Base-by-base conservation (phyloP, 2,329 filamentous ascomycete genomes). In the Eutypella sp. region DNA sequence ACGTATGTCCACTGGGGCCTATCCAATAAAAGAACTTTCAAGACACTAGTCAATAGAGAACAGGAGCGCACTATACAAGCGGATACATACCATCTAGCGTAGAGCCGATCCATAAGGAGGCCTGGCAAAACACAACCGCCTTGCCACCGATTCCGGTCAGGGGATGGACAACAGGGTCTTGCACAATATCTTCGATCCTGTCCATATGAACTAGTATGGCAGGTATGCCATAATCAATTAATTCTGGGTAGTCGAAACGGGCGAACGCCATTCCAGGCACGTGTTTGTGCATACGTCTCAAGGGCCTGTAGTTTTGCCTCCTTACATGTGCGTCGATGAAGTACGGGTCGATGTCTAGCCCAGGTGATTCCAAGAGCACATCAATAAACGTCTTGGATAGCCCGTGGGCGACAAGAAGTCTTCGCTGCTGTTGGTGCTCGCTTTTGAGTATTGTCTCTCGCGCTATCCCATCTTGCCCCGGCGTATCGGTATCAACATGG, bases 21-120 rank as follows among this genome's bases (percentile, higher is more conserved):
- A 40, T 68, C 62, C 13, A 69, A 33, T 15, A 67, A 54, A 13
- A 71, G 50, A 8, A 69, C 59, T 61, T 20, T 10, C 16, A 11
- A 2, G 13, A 18, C 25, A 10, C 43, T 11, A 42, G 29, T 23
- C 16, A 34, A 4, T 3, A 39, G 24, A 23, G 13, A 13, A 29
- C 5, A 18, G 18, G 9, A 18, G 24, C 22, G 24, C 31, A 34
- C 8, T 13, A 3, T 11, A 19, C 11, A 31, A 31, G 25, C 13
- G 25, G 9, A 11, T 16, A 44, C 51, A 34, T 40, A 59, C 58
- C 46, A 15, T 60, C 51, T 10, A 54, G 57, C 33, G 52, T 54
- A 2, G 47, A 43, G 3, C 54, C 47, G 15, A 52, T 45, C 67
- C 67, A 70, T 11, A 68, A 40, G 18, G 63, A 66, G 5, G 56